phyloP scores from a whole-genome alignment of 805 yeast species.

The Wickerhamomyces xylosicus region DNA sequence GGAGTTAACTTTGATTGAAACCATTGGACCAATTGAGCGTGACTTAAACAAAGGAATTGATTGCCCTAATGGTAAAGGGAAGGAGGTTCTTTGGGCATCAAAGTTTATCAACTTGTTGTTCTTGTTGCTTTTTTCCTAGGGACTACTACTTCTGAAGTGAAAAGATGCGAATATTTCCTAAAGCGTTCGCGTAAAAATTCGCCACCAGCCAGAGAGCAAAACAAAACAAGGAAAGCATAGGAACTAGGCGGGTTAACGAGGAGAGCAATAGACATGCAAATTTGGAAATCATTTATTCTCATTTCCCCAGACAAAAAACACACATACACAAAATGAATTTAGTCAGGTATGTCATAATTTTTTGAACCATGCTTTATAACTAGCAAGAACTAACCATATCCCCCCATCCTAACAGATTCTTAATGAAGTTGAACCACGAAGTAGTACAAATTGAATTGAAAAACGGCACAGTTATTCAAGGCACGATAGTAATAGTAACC shows the following conservation, averaged over 20 bases:
- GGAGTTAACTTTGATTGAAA: conserved; percentile 36
- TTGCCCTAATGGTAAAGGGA: too few relatives aligned
- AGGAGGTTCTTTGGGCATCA: too few relatives aligned
- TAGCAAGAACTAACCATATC: neutral
- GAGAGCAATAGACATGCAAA: neutral
- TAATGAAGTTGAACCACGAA: conserved; percentile 79
- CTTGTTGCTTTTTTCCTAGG: too few relatives aligned
- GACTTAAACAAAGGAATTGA: neutral
- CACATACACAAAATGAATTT: conserved; percentile 1
- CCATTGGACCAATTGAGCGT: conserved; percentile 5
- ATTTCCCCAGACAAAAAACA: neutral
- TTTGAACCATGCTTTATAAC: neutral
- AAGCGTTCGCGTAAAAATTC: neutral
- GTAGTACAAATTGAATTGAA: conserved; percentile 86
- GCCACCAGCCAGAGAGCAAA: neutral
- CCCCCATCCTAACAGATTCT: conserved; percentile 63
- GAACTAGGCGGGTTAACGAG: neutral
- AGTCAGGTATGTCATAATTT: neutral
- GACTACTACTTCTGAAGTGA: too few relatives aligned
- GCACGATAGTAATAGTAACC: conserved; percentile 74
- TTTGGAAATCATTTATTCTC: too few relatives aligned
- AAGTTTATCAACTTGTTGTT: too few relatives aligned
- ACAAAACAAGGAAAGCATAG: neutral
- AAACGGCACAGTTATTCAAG: conserved; percentile 81
- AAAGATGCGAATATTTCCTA: neutral